Percentiles rank a stretch among this genome's conserved stretches.
Conservation (phyloP, 805 yeast species). For the Candida loeiensis region DNA sequence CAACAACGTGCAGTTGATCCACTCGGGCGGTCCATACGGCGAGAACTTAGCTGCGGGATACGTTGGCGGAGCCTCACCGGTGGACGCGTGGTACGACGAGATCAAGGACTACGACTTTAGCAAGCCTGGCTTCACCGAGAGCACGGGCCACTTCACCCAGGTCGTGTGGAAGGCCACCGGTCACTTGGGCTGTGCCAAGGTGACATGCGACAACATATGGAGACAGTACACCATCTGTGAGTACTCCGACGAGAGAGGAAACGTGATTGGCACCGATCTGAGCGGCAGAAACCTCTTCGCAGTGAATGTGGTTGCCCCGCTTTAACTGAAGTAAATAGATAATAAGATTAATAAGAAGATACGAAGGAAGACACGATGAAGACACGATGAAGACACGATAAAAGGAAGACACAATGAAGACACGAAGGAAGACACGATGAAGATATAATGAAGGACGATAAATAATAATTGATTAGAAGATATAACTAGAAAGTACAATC, state of each 20-base stretch:
- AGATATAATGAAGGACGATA: too few species aligned
- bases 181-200: slow-evolving; percentile 32
- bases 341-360: background rate
- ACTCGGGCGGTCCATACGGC: slow-evolving; percentile 36
- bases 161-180: slow-evolving; percentile 35
- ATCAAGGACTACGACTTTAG: slow-evolving; percentile 28
- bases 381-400: too few species aligned
- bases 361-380: background rate
- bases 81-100: slow-evolving; percentile 41
- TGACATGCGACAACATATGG: slow-evolving; percentile 46
- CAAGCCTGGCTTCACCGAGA: slow-evolving; percentile 13
- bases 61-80: slow-evolving; percentile 27
- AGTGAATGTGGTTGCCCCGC: slow-evolving; percentile 42
- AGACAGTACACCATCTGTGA: slow-evolving; percentile 69
- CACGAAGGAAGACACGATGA: too few species aligned
- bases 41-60: slow-evolving; percentile 43
- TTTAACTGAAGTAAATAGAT: background rate
- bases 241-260: slow-evolving; percentile 54
- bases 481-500: too few species aligned
- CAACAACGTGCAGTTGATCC: slow-evolving; percentile 27
- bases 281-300: slow-evolving; percentile 36
- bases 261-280: slow-evolving; percentile 39
- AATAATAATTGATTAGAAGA: too few species aligned
- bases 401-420: too few species aligned
- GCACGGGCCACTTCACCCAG: slow-evolving; percentile 36